Evolutionary conservation across 2,329 filamentous ascomycete species (phyloP).

Genomic region (Paraconiothyrium brasiliense): DNA sequence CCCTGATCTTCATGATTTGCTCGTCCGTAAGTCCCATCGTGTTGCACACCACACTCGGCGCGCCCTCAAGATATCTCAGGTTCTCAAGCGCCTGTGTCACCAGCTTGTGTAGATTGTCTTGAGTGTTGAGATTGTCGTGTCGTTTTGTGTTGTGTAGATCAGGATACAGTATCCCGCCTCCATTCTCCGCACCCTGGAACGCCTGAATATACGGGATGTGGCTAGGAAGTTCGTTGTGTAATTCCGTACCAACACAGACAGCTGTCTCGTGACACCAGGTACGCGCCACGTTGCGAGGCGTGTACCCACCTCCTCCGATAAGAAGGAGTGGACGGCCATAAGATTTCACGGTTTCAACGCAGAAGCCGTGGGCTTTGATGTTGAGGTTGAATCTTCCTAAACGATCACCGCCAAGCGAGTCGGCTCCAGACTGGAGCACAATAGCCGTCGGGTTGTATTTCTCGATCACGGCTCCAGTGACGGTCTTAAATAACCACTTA

Average conservation of each 20-base stretch:
- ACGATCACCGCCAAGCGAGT: conserved; percentile 91
- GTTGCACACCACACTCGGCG: conserved; percentile 79
- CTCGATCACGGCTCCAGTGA: conserved; percentile 80
- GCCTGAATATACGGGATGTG: conserved; percentile 88
- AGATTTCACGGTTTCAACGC: conserved; percentile 87
- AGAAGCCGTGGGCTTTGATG: conserved; percentile 91
- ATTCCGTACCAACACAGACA: conserved; percentile 80
- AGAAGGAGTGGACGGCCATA: conserved; percentile 84
- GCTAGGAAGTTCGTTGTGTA: conserved; percentile 77
- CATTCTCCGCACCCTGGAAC: conserved; percentile 81
- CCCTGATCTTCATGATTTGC: conserved; percentile 61
- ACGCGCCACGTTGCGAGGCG: conserved; percentile 92
- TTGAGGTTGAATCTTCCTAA: conserved; percentile 97
- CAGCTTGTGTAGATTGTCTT: conserved; percentile 78
- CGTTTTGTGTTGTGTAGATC: conserved; percentile 79
- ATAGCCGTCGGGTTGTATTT: conserved; percentile 91
- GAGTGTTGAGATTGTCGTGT: conserved; percentile 80
- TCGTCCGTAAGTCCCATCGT: conserved; percentile 83
- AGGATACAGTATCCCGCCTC: conserved; percentile 77
- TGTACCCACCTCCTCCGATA: conserved; percentile 95
- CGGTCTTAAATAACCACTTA: conserved; percentile 80
- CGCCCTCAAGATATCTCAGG: conserved; percentile 81
- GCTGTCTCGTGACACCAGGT: conserved; percentile 98
- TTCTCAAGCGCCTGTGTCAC: conserved; percentile 84
- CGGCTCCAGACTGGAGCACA: conserved; percentile 93